Percentiles rank a stretch among this genome's conserved stretches.
Conservation (phyloP, 257 asterid genomes). For the Haberlea rhodopensis region DNA sequence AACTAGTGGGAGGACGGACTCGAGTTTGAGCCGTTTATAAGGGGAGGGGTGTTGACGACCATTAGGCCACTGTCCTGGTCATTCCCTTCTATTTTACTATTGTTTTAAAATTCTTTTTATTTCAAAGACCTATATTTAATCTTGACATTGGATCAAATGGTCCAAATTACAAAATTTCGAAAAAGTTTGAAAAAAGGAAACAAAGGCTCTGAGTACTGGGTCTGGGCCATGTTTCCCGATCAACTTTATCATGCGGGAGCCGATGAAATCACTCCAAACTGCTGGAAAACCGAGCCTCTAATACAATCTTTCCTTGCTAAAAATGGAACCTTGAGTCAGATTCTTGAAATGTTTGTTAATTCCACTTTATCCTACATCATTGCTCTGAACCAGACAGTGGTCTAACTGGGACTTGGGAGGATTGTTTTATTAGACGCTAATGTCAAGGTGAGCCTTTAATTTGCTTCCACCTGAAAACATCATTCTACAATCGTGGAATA, state of each 20-base stretch:
- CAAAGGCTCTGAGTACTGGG: no score
- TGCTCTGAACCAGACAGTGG: slow-evolving; percentile 66
- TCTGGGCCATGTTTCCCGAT: slow-evolving; percentile 77
- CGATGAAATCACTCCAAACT: slow-evolving; percentile 70
- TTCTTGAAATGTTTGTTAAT: slow-evolving; percentile 60
- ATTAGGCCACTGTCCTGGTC: no score
- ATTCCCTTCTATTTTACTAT: no score
- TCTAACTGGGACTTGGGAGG: slow-evolving; percentile 99
- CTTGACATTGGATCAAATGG: no score
- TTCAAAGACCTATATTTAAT: no score
- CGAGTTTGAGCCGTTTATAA: no score
- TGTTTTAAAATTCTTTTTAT: no score
- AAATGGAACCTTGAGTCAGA: slow-evolving; percentile 68
- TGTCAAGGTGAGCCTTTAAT: slow-evolving; percentile 49
- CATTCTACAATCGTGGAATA: slow-evolving; percentile 87
- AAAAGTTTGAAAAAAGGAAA: no score
- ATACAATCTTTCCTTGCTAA: slow-evolving; percentile 50
- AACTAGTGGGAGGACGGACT: no score
- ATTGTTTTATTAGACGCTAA: slow-evolving; percentile 52
- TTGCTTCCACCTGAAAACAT: slow-evolving; percentile 57
- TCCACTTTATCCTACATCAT: slow-evolving; percentile 68
- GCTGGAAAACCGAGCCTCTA: slow-evolving; percentile 72
- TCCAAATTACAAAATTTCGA: no score
- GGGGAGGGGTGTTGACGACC: no score
- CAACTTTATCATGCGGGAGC: slow-evolving; percentile 74